Base-by-base conservation (phyloP, 23 red algal genomes). In the Porphyridium purpureum region DNA sequence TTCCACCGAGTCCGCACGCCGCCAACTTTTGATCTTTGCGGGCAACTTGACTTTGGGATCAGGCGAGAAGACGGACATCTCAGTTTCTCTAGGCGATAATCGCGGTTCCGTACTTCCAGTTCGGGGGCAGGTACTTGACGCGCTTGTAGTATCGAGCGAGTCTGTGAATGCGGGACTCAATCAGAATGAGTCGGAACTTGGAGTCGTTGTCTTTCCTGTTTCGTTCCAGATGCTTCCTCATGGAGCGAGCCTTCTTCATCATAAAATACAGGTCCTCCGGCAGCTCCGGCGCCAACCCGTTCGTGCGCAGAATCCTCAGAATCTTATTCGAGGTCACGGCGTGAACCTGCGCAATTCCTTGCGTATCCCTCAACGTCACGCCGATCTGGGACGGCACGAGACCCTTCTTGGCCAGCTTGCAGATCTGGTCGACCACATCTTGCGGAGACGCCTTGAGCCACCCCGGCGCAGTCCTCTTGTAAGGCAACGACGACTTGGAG, bases 151-250 rank as follows among this genome's bases (percentile, higher is more conserved):
- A 95, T 51, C 78, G 66, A 19, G 88, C 53, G 33, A 95, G 57
- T 48, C 88, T 59, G 70, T 95, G 88, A 34, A 95, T 85, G 52
- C 88, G 68, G 51, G 67, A 76, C 48, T 85, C 78, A 31, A 95
- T 83, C 5, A 85, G 61, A 66, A 95, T 95, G 34, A 85, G 71
- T 52, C 78, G 67, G 50, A 95, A 95, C 72, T 95, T 95, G 58
- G 88, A 70, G 49, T 95, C 88, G 47, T 84, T 84, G 70, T 95
- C 88, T 69, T 95, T 83, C 14, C 78, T 62, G 32, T 85, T 95
- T 3, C 78, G 64, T 40, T 95, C 79, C 49, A 95, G 72, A 64
- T 95, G 88, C 75, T 85, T 95, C 22, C 88, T 61, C 4, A 95
- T 71, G 19, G 78, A 52, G 20, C 72, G 57, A 1, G 88, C 88